Conservation (phyloP, 805 yeast genomes). For the Scheffersomyces amazonensis region DNA sequence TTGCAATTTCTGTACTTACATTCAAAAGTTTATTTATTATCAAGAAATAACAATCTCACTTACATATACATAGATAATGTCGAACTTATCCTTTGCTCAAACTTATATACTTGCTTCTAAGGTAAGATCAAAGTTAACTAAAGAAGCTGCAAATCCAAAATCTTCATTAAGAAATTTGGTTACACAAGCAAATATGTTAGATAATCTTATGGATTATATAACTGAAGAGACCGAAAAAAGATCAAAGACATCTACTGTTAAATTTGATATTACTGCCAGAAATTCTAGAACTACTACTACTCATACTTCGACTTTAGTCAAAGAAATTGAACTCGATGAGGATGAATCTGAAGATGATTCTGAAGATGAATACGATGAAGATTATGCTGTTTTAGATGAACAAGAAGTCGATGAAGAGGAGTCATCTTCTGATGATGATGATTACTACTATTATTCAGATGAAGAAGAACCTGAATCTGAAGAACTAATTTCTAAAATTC, state of each 20-base stretch:
- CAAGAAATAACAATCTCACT: too few relatives aligned
- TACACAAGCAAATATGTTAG: conserved; percentile 70
- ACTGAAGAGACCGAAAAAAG: conserved; percentile 27
- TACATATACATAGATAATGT: too few relatives aligned
- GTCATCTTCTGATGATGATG: conserved; percentile 14
- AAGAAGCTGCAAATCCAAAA: conserved; percentile 57
- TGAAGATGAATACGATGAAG: conserved; percentile 6
- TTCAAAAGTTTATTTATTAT: too few relatives aligned
- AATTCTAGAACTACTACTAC: conserved; percentile 3
- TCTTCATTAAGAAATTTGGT: conserved; percentile 58
- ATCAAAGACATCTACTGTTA: conserved; percentile 7
- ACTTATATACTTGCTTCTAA: conserved; percentile 61
- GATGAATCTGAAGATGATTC: conserved; percentile 22
- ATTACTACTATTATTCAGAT: conserved; percentile 12
- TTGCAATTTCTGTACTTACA: too few relatives aligned
- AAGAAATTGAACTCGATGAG: conserved; percentile 38
- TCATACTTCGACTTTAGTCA: conserved; percentile 25
- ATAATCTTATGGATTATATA: conserved; percentile 56
- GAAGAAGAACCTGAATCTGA: conserved; percentile 11
- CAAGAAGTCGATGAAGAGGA: conserved; percentile 5
- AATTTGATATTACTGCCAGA: conserved; percentile 7
- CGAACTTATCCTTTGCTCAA: conserved; percentile 40
- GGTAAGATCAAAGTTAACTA: conserved; percentile 62
- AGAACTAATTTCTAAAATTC: background rate
- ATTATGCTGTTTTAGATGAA: too few relatives aligned